Percentiles rank a stretch among this genome's conserved stretches.
phyloP scores from a whole-genome alignment of 441 rosid genomes.

The Pelargonium australe region DNA sequence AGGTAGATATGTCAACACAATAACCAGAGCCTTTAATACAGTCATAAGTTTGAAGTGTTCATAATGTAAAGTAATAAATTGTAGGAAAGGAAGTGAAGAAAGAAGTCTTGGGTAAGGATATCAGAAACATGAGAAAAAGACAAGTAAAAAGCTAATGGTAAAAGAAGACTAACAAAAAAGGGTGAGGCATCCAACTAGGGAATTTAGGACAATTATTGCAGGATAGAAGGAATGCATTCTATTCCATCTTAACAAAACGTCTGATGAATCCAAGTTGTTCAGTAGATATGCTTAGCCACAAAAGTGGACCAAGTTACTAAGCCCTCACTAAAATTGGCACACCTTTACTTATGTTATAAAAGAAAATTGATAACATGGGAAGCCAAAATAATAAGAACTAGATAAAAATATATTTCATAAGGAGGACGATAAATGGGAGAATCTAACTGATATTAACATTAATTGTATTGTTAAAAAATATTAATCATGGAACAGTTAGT shows the following conservation, averaged over 20 bases:
- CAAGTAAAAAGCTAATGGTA: background rate
- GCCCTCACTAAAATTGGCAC: background rate
- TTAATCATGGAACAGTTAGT: slow-evolving; percentile 2
- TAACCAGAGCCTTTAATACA: background rate
- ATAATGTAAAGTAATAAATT: background rate
- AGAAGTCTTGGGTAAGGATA: background rate
- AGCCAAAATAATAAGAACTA: background rate
- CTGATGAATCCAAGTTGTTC: background rate
- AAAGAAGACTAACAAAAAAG: too few relatives aligned
- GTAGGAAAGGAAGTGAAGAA: background rate
- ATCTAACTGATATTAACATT: background rate
- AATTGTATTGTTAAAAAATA: background rate
- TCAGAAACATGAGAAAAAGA: background rate
- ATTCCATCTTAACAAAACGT: background rate
- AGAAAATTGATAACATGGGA: background rate
- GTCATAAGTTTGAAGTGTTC: background rate
- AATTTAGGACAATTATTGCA: background rate
- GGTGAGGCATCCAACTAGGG: background rate
- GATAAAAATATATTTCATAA: too few relatives aligned
- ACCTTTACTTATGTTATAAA: background rate
- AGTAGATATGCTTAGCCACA: background rate
- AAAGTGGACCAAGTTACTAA: background rate
- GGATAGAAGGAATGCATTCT: background rate
- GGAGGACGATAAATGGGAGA: background rate
- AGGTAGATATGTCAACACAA: background rate